These are phyloP conservation scores for Gynandropsis gynandra DNA, from an alignment of 345 rosid species.

Conservation along the genomic window DNA sequence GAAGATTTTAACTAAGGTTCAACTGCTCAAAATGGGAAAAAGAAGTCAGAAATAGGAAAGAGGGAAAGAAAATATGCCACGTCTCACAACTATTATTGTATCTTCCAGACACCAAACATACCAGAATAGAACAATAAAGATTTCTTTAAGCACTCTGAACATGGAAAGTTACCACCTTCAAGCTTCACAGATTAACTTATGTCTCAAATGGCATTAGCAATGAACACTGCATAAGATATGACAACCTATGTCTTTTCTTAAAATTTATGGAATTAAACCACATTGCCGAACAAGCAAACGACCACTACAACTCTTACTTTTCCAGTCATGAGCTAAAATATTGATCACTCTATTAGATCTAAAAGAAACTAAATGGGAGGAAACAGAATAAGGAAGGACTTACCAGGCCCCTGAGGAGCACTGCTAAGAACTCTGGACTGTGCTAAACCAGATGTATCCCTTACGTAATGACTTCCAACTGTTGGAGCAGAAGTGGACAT, in stretches of 20 bases:
- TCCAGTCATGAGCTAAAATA: conserved; percentile 6
- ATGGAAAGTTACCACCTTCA: not conserved
- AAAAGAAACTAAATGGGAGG: not conserved
- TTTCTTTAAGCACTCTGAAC: not conserved
- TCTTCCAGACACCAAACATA: too few species aligned
- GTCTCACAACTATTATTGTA: too few species aligned
- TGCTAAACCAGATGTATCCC: conserved; percentile 37
- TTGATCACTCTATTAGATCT: conserved; percentile 1
- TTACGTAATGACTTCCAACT: conserved; percentile 34
- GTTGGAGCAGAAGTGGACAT: conserved; percentile 28
- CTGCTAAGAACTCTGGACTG: conserved; percentile 44
- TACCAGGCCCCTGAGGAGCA: conserved; percentile 56
- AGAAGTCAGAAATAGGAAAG: too few species aligned
- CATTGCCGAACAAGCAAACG: conserved; percentile 9
- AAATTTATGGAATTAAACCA: not conserved
- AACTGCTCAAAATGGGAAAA: too few species aligned
- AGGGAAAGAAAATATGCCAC: too few species aligned
- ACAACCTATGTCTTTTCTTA: too few species aligned
- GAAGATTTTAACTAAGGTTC: too few species aligned
- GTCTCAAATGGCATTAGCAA: not conserved
- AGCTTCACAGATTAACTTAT: not conserved
- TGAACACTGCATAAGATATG: not conserved
- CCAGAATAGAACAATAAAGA: too few species aligned
- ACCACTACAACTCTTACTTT: not conserved
- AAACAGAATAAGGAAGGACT: not conserved